Evolutionary conservation across 345 rosid genomes (phyloP), one percentile per base, ranked within the genome.

Genomic region (Gynandropsis gynandra): DNA sequence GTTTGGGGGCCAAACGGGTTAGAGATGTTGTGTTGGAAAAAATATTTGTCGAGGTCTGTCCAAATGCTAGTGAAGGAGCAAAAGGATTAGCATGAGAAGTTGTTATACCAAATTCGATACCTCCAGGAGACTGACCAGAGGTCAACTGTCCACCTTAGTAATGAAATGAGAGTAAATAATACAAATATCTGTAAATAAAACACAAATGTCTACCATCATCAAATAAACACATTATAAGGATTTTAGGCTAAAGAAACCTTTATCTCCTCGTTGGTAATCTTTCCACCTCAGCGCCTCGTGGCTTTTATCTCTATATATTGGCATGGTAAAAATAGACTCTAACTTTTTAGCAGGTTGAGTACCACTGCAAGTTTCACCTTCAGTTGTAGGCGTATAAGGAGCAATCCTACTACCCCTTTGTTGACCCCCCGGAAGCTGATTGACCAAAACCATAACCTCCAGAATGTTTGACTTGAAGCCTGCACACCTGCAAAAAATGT

Each of bases 231-330:
- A 16, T 16, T 21, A 44, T 33, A 58, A 31, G 40, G 24, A 32
- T 52, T 32, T 55, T 29, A 31, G 15, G 20, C 20, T 41, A 51
- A 38, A 44, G 42, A 65, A n/a, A 87, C 98, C 97, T 85, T 88
- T 88, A 69, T 93, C 99, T 74, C 99, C 99, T 52, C 54, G 67
- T 59, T 93, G 99, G 62, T 83, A 85, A 61, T 93, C 99, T 67
- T 81, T 97, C 97, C 95, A 83, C 62, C 94, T 72, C 49, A 93
- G 78, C 76, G 85, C 99, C 67, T 93, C 97, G 34, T 81, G 94
- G 69, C 73, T 76, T 73, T 85, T 85, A 29, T 77, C 83, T 60
- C 71, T 80, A 68, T 88, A 72, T 36, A 49, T 73, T 56, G 85
- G 52, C 99, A 85, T 85, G 35, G 95, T 94, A 17, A 90, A 80